Conservation (phyloP, 1,284 basidiomycete species). For the Fomitopsis schrenkii region DNA sequence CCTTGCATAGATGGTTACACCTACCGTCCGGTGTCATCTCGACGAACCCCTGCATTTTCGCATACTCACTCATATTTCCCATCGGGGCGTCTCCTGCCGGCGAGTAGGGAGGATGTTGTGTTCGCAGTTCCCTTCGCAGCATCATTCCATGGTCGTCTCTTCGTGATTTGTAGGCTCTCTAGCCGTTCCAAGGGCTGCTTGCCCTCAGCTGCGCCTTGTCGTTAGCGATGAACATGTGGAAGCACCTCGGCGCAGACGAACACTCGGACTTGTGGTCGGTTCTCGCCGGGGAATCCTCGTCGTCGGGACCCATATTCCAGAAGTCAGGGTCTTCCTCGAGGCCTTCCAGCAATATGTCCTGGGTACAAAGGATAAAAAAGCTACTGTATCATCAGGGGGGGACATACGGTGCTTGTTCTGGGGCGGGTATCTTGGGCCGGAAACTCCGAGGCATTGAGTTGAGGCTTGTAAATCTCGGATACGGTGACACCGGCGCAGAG, state of each 20-base stretch:
- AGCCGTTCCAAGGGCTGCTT: not conserved
- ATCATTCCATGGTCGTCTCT: not conserved
- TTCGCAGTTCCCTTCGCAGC: not conserved
- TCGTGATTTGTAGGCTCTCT: not conserved
- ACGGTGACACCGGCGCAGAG: constrained; percentile 59
- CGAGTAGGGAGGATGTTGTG: not conserved
- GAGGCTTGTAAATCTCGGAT: constrained; percentile 51
- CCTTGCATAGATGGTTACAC: constrained; percentile 78
- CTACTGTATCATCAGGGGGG: not conserved
- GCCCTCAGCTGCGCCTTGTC: not conserved
- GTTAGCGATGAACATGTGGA: not conserved
- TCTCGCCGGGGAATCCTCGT: constrained; percentile 30
- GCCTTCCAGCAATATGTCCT: constrained; percentile 63
- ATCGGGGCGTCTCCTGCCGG: constrained; percentile 32
- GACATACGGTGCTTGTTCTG: constrained; percentile 44
- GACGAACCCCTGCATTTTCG: not conserved
- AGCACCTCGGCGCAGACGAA: not conserved
- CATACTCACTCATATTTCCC: constrained; percentile 50
- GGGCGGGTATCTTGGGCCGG: constrained; percentile 72
- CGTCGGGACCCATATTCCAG: constrained; percentile 53
- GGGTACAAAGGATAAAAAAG: not conserved
- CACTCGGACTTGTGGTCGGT: constrained; percentile 5
- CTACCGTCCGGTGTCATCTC: constrained; percentile 31
- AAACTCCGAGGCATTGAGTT: constrained; percentile 48
- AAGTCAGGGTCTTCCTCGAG: constrained; percentile 64